Conservation (phyloP, 2,329 filamentous ascomycete species). For the Sclerotinia nivalis region DNA sequence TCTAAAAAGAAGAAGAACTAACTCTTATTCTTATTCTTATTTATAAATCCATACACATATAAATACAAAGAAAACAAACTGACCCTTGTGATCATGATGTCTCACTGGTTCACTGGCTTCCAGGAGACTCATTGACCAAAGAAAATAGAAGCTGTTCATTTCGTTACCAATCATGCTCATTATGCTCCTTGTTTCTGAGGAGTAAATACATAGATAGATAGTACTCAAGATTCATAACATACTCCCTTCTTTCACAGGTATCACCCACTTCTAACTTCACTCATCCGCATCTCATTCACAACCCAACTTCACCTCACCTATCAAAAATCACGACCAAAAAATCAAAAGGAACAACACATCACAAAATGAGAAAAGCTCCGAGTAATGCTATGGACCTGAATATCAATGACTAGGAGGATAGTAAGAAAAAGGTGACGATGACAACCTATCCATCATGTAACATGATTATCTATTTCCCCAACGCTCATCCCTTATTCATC, state of each 20-base stretch:
- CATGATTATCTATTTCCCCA: constrained; percentile 17
- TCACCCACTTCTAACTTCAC: background rate
- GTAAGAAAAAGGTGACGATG: constrained; percentile 20
- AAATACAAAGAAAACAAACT: too few species aligned
- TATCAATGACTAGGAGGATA: constrained; percentile 22
- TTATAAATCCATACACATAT: too few species aligned
- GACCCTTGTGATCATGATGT: too few species aligned
- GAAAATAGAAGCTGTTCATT: background rate
- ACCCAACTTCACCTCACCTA: background rate
- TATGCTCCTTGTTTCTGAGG: background rate
- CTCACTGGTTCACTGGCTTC: too few species aligned
- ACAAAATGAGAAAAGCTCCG: constrained; percentile 23
- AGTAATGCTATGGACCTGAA: constrained; percentile 25
- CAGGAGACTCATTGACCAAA: too few species aligned
- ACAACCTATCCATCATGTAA: constrained; percentile 19
- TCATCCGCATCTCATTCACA: background rate
- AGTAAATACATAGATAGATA: background rate
- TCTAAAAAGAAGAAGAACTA: background rate
- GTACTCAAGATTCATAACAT: background rate
- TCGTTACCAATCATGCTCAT: background rate
- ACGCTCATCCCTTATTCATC: constrained; percentile 11
- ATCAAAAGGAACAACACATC: background rate
- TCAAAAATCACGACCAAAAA: background rate
- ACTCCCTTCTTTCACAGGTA: too few species aligned
- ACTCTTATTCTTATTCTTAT: background rate